Evolutionary conservation across 1,139 yeast genomes (phyloP).

Genomic region (Wickerhamomyces sp.): DNA sequence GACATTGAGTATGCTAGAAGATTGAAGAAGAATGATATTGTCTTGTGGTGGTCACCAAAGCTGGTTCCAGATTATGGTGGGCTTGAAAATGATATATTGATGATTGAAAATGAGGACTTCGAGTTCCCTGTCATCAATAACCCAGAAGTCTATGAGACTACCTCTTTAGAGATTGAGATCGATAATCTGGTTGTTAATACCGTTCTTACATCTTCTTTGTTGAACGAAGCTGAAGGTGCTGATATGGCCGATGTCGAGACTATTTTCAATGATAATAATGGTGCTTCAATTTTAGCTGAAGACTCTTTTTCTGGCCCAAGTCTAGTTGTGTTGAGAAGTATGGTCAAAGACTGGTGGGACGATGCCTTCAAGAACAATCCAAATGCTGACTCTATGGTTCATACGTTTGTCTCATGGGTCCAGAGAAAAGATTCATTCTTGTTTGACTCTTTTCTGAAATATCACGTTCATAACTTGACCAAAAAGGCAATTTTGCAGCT

Average conservation of each 20-base stretch:
- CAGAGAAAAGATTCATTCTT: slow-evolving; percentile 67
- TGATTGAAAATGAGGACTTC: slow-evolving; percentile 47
- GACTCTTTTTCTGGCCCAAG: slow-evolving; percentile 82
- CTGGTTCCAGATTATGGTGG: slow-evolving; percentile 90
- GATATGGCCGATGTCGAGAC: slow-evolving; percentile 59
- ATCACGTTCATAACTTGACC: slow-evolving; percentile 83
- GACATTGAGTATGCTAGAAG: slow-evolving; percentile 86
- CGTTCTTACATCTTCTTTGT: slow-evolving; percentile 73
- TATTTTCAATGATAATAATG: slow-evolving; percentile 35
- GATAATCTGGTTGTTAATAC: slow-evolving; percentile 83
- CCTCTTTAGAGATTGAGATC: slow-evolving; percentile 74
- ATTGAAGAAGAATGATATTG: slow-evolving; percentile 57
- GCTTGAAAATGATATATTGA: slow-evolving; percentile 52
- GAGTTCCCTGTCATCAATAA: slow-evolving; percentile 71
- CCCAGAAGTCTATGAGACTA: slow-evolving; percentile 76
- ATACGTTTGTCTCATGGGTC: slow-evolving; percentile 83
- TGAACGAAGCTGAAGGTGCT: slow-evolving; percentile 88
- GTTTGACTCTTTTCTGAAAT: slow-evolving; percentile 75
- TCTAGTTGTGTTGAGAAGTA: slow-evolving; percentile 57
- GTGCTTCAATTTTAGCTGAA: slow-evolving; percentile 56
- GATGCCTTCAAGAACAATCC: slow-evolving; percentile 65
- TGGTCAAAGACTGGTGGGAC: slow-evolving; percentile 95
- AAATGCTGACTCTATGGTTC: slow-evolving; percentile 83
- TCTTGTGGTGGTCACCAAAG: slow-evolving; percentile 89
- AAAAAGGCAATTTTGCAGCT: slow-evolving; percentile 80